Evolutionary conservation across 371 early-diverging fungal species (phyloP).

Genomic region (Mucor saturninus): DNA sequence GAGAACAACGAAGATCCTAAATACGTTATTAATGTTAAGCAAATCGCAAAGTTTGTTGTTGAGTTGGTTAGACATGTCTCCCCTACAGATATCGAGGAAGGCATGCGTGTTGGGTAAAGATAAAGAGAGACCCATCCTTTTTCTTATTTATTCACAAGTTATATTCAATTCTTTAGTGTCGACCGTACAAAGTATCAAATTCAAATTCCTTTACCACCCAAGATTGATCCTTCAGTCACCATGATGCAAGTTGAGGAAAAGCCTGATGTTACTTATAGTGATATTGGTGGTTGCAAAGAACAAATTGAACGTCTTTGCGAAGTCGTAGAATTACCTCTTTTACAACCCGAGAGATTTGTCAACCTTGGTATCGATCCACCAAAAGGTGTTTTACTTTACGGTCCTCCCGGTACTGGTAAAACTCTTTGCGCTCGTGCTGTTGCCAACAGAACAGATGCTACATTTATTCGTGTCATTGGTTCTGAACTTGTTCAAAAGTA

Average conservation of each 20-base stretch:
- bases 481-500: conserved; percentile 99
- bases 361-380: conserved; percentile 99
- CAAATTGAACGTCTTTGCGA: conserved; percentile 99
- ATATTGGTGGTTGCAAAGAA: conserved; percentile 99
- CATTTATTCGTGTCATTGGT: conserved; percentile 99
- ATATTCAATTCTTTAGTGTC: conserved; percentile 63
- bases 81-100: conserved; percentile 98
- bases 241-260: conserved; percentile 99
- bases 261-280: conserved; percentile 99
- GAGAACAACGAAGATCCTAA: conserved; percentile 80
- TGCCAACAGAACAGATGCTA: conserved; percentile 99
- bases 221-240: conserved; percentile 95
- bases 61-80: conserved; percentile 96
- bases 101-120: conserved; percentile 97
- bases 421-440: conserved; percentile 99
- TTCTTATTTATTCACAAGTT: not conserved
- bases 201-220: conserved; percentile 93
- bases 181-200: conserved; percentile 99
- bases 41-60: conserved; percentile 99
- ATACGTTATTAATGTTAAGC: conserved; percentile 99
- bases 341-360: conserved; percentile 99
- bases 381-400: conserved; percentile 98
- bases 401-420: conserved; percentile 99
- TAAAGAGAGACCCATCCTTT: not conserved
- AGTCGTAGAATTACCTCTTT: conserved; percentile 98